These are phyloP conservation scores for Claviceps purpurea DNA, from an alignment of 2,329 filamentous ascomycete genomes.

Conservation along the genomic window DNA sequence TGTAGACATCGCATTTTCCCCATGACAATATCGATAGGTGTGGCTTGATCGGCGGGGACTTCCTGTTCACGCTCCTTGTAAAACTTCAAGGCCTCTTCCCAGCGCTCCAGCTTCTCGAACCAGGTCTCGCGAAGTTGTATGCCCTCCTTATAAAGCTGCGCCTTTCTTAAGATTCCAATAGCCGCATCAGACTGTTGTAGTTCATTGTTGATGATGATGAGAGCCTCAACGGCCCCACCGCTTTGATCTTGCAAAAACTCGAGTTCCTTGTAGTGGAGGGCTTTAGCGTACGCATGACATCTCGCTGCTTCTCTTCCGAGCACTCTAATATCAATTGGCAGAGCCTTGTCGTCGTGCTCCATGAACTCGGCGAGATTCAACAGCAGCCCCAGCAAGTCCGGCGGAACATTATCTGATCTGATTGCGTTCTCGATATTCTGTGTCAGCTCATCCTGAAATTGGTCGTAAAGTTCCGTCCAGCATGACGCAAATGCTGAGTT, in stretches of 20 bases:
- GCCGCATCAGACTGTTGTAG: slow-evolving; percentile 96
- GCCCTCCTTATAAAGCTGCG: slow-evolving; percentile 82
- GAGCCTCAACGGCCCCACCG: slow-evolving; percentile 82
- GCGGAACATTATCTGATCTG: slow-evolving; percentile 87
- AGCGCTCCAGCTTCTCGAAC: slow-evolving; percentile 96
- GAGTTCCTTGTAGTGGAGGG: slow-evolving; percentile 94
- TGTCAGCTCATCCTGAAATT: slow-evolving; percentile 93
- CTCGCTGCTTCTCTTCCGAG: slow-evolving; percentile 89
- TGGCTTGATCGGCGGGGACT: slow-evolving; percentile 39
- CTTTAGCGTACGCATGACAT: slow-evolving; percentile 96
- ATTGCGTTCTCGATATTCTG: slow-evolving; percentile 91
- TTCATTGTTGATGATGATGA: slow-evolving; percentile 99
- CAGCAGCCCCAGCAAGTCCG: slow-evolving; percentile 84
- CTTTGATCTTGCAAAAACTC: slow-evolving; percentile 98
- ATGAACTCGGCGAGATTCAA: slow-evolving; percentile 98
- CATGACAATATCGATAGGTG: slow-evolving; percentile 91
- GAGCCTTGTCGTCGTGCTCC: slow-evolving; percentile 97
- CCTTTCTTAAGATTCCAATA: slow-evolving; percentile 92
- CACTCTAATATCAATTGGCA: slow-evolving; percentile 93
- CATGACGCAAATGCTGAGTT: slow-evolving; percentile 98
- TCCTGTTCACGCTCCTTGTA: slow-evolving; percentile 78
- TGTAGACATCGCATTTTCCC: slow-evolving; percentile 98
- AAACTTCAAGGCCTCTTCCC: slow-evolving; percentile 90
- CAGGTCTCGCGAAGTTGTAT: slow-evolving; percentile 95
- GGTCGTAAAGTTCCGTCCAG: slow-evolving; percentile 95